phyloP scores from a whole-genome alignment of 2,329 filamentous ascomycete species.

The Pestalotiopsis sp. region DNA sequence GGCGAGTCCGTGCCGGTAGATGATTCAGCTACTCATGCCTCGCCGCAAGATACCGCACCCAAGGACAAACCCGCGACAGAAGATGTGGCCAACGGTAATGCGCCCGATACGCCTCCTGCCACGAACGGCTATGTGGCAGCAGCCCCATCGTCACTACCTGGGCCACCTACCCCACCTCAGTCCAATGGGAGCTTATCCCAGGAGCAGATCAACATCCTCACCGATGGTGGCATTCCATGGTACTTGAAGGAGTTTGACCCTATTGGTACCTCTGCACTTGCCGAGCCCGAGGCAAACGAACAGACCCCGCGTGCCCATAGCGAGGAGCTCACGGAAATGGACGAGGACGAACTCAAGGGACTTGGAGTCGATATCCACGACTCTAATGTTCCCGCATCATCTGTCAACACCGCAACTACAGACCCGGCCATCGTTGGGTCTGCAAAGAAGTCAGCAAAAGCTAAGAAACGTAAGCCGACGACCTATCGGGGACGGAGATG shows the following conservation, averaged over 20 bases:
- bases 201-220: constrained; percentile 55
- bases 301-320: constrained; percentile 71
- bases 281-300: constrained; percentile 73
- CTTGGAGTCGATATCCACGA: constrained; percentile 59
- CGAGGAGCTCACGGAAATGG: constrained; percentile 88
- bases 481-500: constrained; percentile 15
- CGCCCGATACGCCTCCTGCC: constrained; percentile 48
- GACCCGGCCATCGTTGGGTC: constrained; percentile 1
- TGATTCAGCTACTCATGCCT: constrained; percentile 12
- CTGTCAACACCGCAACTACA: constrained; percentile 10
- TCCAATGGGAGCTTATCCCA: constrained; percentile 60
- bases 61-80: constrained; percentile 25
- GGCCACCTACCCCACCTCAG: constrained; percentile 68
- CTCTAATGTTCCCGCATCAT: constrained; percentile 45
- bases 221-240: constrained; percentile 82
- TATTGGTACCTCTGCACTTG: constrained; percentile 76
- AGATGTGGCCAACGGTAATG: constrained; percentile 29
- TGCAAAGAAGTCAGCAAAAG: constrained; percentile 15
- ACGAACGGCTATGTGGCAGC: constrained; percentile 47
- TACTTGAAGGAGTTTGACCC: constrained; percentile 83
- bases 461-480: constrained; percentile 16
- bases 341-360: constrained; percentile 84
- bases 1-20: constrained; percentile 30
- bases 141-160: constrained; percentile 35
- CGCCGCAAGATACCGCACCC: neutral